These are phyloP conservation scores for Populus hybrid DNA, from an alignment of 441 rosid genomes.

Conservation along the genomic window DNA sequence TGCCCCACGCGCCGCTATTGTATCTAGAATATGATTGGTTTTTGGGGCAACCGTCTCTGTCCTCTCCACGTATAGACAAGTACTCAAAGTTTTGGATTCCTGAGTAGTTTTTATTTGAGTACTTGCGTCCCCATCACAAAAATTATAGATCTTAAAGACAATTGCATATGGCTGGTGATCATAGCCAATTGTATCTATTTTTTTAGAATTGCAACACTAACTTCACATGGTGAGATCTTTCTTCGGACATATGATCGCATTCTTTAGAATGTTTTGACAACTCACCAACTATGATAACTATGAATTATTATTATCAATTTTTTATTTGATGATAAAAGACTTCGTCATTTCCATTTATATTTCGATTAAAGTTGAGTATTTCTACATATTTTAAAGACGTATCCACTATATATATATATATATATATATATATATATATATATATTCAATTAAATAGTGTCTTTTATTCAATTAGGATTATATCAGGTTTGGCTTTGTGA, in stretches of 20 bases:
- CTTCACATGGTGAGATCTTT: background rate
- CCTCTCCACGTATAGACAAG: background rate
- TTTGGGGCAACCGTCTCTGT: constrained; percentile 13
- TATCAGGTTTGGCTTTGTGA: background rate
- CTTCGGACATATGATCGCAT: background rate
- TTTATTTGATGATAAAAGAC: too few relatives aligned
- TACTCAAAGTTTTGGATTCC: too few relatives aligned
- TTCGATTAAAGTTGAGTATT: too few relatives aligned
- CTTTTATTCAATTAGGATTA: too few relatives aligned
- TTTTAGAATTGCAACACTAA: background rate
- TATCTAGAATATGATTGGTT: background rate
- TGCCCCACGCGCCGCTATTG: constrained; percentile 22
- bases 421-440: too few relatives aligned
- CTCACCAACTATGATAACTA: too few relatives aligned
- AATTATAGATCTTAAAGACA: background rate
- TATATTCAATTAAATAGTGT: too few relatives aligned
- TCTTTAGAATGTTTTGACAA: too few relatives aligned
- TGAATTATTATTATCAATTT: too few relatives aligned
- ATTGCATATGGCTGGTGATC: background rate
- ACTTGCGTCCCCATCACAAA: background rate
- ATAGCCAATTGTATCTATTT: background rate
- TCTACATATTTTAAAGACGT: too few relatives aligned
- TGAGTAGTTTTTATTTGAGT: background rate
- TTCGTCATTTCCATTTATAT: too few relatives aligned
- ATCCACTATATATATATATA: too few relatives aligned